Evolutionary conservation across 1,139 yeast species (phyloP), one percentile per base, ranked within the genome.

Genomic region (Candida labiduridarum): DNA sequence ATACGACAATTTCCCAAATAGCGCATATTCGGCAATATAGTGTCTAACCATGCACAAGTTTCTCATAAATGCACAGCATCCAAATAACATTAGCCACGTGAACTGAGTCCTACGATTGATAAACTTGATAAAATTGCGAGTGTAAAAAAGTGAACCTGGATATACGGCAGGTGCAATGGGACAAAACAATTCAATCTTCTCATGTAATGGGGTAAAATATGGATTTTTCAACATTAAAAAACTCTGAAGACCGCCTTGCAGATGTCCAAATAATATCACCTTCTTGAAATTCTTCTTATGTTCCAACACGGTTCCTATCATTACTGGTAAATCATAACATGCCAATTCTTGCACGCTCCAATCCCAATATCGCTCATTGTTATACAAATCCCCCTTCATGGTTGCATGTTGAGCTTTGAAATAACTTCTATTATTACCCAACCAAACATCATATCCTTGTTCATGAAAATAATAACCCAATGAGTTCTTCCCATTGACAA

Each of bases 211-310:
- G 6, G 47, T 47, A 45, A 73, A 60, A n/a, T 69, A 59, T n/a
- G 63, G 65, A 53, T 73, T 73, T 44, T 70, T 67, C 49, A 80
- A 75, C 64, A 83, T 79, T 43, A 89, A 69, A 52, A 90, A 87
- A 1, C 87, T 78, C 65, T 92, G 96, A 0, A 97, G 82, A 2
- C 97, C 90, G 1, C 98, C 98, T 67, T 94, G 99, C 22, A 96
- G 89, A 63, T 94, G 99, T 0, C 92, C 92, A 10, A 86, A 77
- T 29, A 92, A 67, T 0, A 86, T 76, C 14, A 91, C 63, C 59
- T 85, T 82, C 6, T 68, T 61, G 44, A 72, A 74, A 35, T 71
- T 63, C 2, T 80, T 76, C 25, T 72, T 65, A 51, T 72, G 72
- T 11, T 58, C 49, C 41, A 83, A 66, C 1, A 92, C 86, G 53